A percentile compares a stretch with the other conserved stretches of the same genome.
Evolutionary conservation across 345 rosid genomes (phyloP).

Genomic region (Populus simonii): DNA sequence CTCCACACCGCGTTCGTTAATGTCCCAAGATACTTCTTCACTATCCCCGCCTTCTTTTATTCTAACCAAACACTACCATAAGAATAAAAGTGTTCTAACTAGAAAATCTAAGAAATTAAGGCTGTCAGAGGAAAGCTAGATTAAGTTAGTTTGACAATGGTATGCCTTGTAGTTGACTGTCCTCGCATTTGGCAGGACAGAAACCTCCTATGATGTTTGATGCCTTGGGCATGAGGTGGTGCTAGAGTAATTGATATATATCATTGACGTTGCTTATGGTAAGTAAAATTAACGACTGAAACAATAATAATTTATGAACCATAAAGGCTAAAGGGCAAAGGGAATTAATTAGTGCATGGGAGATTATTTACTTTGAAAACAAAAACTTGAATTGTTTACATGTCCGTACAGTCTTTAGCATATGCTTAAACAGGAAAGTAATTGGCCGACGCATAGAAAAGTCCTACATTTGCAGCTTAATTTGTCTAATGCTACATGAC

Average conservation of each 20-base stretch:
- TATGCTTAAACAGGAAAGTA: background rate
- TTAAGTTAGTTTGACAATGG: background rate
- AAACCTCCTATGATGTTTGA: too few relatives aligned
- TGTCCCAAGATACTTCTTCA: too few relatives aligned
- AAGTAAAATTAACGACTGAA: too few relatives aligned
- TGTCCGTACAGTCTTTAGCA: conserved; percentile 4
- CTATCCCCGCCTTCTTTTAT: too few relatives aligned
- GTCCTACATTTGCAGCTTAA: background rate
- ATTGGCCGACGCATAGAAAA: background rate
- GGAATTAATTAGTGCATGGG: background rate
- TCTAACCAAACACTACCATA: too few relatives aligned
- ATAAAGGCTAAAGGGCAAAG: too few relatives aligned
- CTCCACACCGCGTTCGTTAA: too few relatives aligned
- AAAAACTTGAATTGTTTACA: background rate
- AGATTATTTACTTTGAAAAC: background rate
- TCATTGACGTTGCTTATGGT: too few relatives aligned
- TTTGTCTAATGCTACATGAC: background rate
- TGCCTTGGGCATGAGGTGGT: too few relatives aligned
- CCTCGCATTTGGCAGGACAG: background rate
- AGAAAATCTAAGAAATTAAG: background rate
- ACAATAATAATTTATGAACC: too few relatives aligned
- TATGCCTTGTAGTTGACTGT: background rate
- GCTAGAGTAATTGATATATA: too few relatives aligned
- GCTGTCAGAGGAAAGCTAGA: background rate
- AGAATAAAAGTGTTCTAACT: background rate